Evolutionary conservation across 1,284 basidiomycete species (phyloP).

Genomic region (Schizophyllum amplum): DNA sequence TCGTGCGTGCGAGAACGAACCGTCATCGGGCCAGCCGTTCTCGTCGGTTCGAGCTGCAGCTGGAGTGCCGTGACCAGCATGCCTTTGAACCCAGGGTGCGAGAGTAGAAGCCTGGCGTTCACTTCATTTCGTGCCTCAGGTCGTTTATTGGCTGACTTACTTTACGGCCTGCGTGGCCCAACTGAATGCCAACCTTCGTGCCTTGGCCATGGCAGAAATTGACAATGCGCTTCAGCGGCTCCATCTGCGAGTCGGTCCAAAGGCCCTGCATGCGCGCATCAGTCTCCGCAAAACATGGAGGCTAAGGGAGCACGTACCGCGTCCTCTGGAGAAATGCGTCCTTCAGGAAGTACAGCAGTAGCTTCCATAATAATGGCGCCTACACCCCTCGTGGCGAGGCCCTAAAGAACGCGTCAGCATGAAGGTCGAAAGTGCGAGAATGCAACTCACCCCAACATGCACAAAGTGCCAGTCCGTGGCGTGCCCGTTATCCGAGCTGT

Average conservation of each 20-base stretch:
- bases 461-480: conserved; percentile 77
- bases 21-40: conserved; percentile 59
- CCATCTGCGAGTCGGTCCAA: conserved; percentile 67
- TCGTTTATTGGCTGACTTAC: too few relatives aligned
- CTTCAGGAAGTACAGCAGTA: conserved; percentile 68
- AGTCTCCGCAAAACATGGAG: neutral
- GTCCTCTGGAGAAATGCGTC: conserved; percentile 67
- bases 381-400: conserved; percentile 47
- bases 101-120: conserved; percentile 54
- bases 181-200: conserved; percentile 62
- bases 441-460: conserved; percentile 48
- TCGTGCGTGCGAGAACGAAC: conserved; percentile 13
- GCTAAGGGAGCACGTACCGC: conserved; percentile 22
- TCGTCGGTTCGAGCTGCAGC: conserved; percentile 29
- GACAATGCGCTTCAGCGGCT: conserved; percentile 55
- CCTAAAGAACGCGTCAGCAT: conserved; percentile 25
- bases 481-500: conserved; percentile 64
- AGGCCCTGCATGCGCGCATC: conserved; percentile 36
- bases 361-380: conserved; percentile 65
- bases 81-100: conserved; percentile 50
- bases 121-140: too few relatives aligned
- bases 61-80: conserved; percentile 18
- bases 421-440: neutral
- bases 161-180: conserved; percentile 76
- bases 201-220: conserved; percentile 59